These are phyloP conservation scores for Malus asiatica DNA, from an alignment of 306 rosid species.

Conservation along the genomic window DNA sequence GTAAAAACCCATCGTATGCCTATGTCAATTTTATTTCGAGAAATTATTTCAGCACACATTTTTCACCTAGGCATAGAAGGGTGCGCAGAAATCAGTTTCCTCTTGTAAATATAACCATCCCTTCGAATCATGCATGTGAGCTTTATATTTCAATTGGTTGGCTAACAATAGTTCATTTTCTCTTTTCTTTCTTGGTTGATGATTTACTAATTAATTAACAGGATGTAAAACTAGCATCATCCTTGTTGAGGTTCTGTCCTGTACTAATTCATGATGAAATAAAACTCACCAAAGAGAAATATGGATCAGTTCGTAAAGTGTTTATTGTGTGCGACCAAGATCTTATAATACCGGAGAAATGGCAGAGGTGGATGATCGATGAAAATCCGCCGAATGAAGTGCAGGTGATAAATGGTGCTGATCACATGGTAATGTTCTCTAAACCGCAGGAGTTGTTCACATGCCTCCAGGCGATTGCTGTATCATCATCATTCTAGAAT, in stretches of 20 bases:
- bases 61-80: no score
- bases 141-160: background rate
- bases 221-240: slow-evolving; percentile 27
- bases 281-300: slow-evolving; percentile 6
- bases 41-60: no score
- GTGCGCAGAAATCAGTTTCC: no score
- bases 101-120: no score
- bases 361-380: slow-evolving; percentile 17
- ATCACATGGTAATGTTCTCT: slow-evolving; percentile 49
- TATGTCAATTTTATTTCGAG: no score
- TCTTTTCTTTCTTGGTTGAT: background rate
- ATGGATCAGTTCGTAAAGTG: slow-evolving; percentile 17
- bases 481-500: no score
- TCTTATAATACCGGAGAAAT: background rate
- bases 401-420: slow-evolving; percentile 22
- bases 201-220: background rate
- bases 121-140: no score
- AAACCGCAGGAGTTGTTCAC: slow-evolving; percentile 22
- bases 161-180: background rate
- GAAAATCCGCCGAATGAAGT: slow-evolving; percentile 20
- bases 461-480: slow-evolving; percentile 22
- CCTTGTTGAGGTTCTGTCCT: slow-evolving; percentile 18
- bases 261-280: slow-evolving; percentile 8
- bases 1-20: no score
- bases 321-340: slow-evolving; percentile 10